Conservation (phyloP, 2,329 filamentous ascomycete genomes). For the Decorospora gaudefroyi region DNA sequence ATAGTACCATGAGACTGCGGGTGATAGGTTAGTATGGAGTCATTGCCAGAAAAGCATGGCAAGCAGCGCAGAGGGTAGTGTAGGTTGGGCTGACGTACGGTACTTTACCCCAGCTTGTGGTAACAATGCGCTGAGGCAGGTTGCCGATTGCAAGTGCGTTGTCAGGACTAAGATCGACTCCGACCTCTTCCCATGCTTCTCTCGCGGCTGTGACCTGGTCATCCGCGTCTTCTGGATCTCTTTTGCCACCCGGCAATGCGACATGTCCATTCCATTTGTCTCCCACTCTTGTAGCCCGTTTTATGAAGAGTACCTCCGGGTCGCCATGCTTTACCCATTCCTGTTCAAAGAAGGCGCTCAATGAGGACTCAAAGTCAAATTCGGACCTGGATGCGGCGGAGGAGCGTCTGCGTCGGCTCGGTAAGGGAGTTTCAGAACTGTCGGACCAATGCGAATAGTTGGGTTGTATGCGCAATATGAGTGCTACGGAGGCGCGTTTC, state of each 20-base stretch:
- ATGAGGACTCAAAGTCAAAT: constrained; percentile 47
- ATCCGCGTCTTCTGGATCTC: constrained; percentile 66
- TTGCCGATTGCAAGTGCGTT: constrained; percentile 60
- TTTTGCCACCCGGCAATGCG: constrained; percentile 68
- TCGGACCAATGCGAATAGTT: constrained; percentile 60
- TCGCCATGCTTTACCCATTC: constrained; percentile 68
- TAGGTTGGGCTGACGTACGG: constrained; percentile 53
- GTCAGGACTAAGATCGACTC: constrained; percentile 60
- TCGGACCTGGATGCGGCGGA: constrained; percentile 32
- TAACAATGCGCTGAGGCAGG: constrained; percentile 67
- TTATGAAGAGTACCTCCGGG: constrained; percentile 73
- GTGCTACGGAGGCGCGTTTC: constrained; percentile 67
- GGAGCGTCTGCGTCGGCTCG: constrained; percentile 31
- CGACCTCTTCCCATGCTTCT: constrained; percentile 70
- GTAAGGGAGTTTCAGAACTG: constrained; percentile 26
- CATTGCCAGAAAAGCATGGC: too few relatives aligned
- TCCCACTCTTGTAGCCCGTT: constrained; percentile 65
- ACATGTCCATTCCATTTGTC: constrained; percentile 73
- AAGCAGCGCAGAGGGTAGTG: too few relatives aligned
- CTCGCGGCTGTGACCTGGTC: constrained; percentile 66
- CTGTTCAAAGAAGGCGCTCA: constrained; percentile 65
- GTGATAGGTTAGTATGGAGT: constrained; percentile 3
- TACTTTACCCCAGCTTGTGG: constrained; percentile 67
- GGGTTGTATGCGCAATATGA: constrained; percentile 66
- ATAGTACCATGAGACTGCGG: constrained; percentile 68